These are phyloP conservation scores for Lactarius hengduanensis DNA, from an alignment of 768 basidiomycete species.

Conservation along the genomic window DNA sequence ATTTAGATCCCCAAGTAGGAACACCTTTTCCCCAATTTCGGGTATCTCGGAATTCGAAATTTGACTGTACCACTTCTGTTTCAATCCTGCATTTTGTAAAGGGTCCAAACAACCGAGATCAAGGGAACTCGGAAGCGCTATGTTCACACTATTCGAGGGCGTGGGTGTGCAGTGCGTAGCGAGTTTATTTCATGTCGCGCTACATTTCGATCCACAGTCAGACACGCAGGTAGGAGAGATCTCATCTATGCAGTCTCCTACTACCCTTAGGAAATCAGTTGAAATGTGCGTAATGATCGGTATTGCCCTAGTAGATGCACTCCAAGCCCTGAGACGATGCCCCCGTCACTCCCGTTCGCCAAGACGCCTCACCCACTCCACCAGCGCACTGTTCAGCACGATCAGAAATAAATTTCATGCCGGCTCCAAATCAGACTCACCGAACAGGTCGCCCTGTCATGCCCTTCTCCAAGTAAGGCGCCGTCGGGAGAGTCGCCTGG, in stretches of 20 bases:
- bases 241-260: not conserved
- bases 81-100: not conserved
- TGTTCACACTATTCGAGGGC: not conserved
- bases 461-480: constrained; percentile 67
- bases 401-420: not conserved
- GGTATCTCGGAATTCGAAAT: not conserved
- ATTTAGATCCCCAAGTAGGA: not conserved
- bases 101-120: not conserved
- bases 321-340: not conserved
- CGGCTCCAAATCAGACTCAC: constrained; percentile 41
- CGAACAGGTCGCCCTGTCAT: constrained; percentile 81
- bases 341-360: not conserved
- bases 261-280: constrained; percentile 36
- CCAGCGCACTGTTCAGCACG: constrained; percentile 20
- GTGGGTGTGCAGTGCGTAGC: not conserved
- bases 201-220: not conserved
- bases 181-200: not conserved
- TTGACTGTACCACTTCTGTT: not conserved
- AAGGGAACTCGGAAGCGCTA: not conserved
- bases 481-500: constrained; percentile 50
- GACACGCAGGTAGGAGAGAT: not conserved
- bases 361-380: constrained; percentile 28
- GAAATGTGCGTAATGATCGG: constrained; percentile 62
- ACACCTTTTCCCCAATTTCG: not conserved
- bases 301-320: not conserved